These are phyloP conservation scores for Dryadomyces quercivorus DNA, from an alignment of 2,329 filamentous ascomycete species.

Conservation along the genomic window DNA sequence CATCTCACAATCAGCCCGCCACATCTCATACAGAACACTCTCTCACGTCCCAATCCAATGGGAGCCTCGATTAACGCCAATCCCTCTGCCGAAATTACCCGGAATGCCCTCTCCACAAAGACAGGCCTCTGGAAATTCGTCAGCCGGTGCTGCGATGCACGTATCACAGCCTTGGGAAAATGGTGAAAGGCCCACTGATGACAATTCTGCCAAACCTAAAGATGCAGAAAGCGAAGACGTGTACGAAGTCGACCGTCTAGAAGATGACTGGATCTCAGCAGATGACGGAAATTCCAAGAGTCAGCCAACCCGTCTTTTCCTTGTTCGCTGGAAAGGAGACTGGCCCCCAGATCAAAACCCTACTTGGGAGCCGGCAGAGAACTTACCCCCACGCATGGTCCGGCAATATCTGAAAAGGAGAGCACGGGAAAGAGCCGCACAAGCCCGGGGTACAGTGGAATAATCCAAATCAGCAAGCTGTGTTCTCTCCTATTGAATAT, in stretches of 20 bases:
- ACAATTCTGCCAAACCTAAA: neutral
- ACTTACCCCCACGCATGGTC: slow-evolving; percentile 31
- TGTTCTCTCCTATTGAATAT: too few relatives aligned
- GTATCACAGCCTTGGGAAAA: neutral
- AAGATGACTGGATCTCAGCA: slow-evolving; percentile 22
- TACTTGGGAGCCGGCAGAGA: slow-evolving; percentile 44
- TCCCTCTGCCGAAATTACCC: neutral
- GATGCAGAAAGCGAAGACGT: slow-evolving; percentile 6
- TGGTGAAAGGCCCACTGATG: too few relatives aligned
- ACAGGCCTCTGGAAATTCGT: neutral
- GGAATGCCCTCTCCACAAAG: neutral
- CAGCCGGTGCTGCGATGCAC: neutral
- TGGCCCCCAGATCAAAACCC: slow-evolving; percentile 45
- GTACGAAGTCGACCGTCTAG: slow-evolving; percentile 13
- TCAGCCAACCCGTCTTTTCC: slow-evolving; percentile 28
- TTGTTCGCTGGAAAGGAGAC: slow-evolving; percentile 43
- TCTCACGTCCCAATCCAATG: neutral
- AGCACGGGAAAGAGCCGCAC: neutral
- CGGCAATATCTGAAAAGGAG: slow-evolving; percentile 25
- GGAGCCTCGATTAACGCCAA: neutral
- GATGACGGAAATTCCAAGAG: slow-evolving; percentile 21
- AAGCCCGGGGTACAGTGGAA: too few relatives aligned
- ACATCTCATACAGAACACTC: neutral
- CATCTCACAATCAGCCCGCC: neutral
- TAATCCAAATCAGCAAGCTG: too few relatives aligned